Base-by-base conservation (phyloP, 2,329 filamentous ascomycete species). In the Tolypocladium album region DNA sequence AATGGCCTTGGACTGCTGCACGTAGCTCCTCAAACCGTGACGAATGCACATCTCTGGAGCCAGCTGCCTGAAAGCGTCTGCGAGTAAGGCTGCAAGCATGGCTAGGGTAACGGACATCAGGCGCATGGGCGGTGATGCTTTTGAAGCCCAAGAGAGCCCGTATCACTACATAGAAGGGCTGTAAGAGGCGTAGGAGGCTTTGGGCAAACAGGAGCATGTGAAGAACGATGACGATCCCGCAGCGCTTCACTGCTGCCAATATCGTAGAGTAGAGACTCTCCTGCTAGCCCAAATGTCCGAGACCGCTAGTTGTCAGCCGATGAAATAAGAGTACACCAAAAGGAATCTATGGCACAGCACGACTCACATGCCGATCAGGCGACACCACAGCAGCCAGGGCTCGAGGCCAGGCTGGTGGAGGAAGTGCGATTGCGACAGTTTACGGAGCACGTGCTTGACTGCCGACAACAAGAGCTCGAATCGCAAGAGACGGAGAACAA, bases 371-470 rank as follows among this genome's bases (percentile, higher is more conserved):
- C 57, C 24, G 55, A 42, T 31, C 45, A n/a, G 31, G 34, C 55
- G 11, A 24, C 42, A 34, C 22, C 47, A 3, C 55, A 22, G 20
- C 60, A 36, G 40, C 47, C 65, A 31, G 56, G 43, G 11, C 64
- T 70, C 38, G 65, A 72, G 56, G 61, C 64, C 22, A 68, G 65
- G 57, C 62, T 74, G 36, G 64, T 64, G 22, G 67, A 72, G 56
- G 71, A 75, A 58, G 65, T 67, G 47, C 65, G 67, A 58, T 62
- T 75, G n/a, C 70, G 72, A 47, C 67, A 63, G 31, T 75, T 71
- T 62, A 73, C 72, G 6, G 72, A 75, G 57, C 65, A 68, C 13
- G 72, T 75, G n/a, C 58, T 75, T 50, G 73, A 75, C 57, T 69
- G 66, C 24, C 70, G 72, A 57, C 73, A 75, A 31, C 64, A 67